A percentile compares a stretch with the other conserved stretches of the same genome.
Conservation (phyloP, 257 asterid genomes). For the Schizonepeta tenuifolia region DNA sequence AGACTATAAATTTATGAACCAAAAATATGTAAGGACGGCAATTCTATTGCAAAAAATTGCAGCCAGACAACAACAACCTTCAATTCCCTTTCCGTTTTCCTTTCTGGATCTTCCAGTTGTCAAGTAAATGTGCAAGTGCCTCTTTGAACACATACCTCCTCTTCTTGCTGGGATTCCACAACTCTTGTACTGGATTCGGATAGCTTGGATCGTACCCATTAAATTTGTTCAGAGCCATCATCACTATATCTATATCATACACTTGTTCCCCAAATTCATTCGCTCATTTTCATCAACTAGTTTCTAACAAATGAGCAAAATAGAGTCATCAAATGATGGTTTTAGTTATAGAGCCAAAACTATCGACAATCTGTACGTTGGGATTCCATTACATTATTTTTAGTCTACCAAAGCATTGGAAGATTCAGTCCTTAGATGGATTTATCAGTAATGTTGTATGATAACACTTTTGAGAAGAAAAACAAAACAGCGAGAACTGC, state of each 20-base stretch:
- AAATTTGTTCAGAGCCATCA: slow-evolving; percentile 53
- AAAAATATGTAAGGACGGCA: slow-evolving; percentile 4
- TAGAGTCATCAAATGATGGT: neutral
- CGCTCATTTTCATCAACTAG: slow-evolving; percentile 50
- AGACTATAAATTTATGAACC: neutral
- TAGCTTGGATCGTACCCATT: slow-evolving; percentile 64
- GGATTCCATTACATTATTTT: neutral
- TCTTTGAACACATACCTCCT: slow-evolving; percentile 50
- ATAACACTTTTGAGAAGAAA: neutral
- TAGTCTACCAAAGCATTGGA: neutral
- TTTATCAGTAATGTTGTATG: neutral
- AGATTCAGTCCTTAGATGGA: neutral
- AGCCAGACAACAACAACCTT: slow-evolving; percentile 17
- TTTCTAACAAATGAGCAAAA: slow-evolving; percentile 39
- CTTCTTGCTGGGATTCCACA: slow-evolving; percentile 51
- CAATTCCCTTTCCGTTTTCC: slow-evolving; percentile 39
- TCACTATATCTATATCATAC: slow-evolving; percentile 42
- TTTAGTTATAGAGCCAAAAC: neutral
- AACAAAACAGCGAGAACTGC: neutral
- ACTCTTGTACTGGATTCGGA: slow-evolving; percentile 52
- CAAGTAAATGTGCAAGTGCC: slow-evolving; percentile 44
- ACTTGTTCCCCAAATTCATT: slow-evolving; percentile 47
- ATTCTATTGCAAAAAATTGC: neutral
- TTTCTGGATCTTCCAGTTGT: slow-evolving; percentile 49
- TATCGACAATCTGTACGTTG: neutral